These are phyloP conservation scores for Scutellaria barbata DNA, from an alignment of 257 asterid genomes.

Conservation along the genomic window DNA sequence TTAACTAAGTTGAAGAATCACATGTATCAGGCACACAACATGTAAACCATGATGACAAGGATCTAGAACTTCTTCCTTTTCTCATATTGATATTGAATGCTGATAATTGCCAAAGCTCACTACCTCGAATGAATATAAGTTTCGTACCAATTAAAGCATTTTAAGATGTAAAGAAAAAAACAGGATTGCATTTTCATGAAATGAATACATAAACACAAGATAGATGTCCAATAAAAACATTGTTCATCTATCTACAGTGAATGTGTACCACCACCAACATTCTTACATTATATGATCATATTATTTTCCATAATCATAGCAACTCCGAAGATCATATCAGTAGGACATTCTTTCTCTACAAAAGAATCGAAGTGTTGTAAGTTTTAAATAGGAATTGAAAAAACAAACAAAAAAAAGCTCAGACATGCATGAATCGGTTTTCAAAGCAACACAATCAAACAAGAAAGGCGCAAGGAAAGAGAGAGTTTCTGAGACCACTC, in stretches of 20 bases:
- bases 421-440: background rate
- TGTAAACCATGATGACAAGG: background rate
- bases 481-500: background rate
- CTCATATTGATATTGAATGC: background rate
- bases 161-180: background rate
- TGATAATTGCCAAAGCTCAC: background rate
- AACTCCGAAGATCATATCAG: too few relatives aligned
- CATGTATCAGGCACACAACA: background rate
- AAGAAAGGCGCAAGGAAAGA: background rate
- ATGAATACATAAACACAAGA: background rate
- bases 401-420: background rate
- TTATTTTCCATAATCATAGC: background rate
- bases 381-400: background rate
- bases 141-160: background rate
- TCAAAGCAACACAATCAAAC: background rate
- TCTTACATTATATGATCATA: background rate
- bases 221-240: background rate
- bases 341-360: too few relatives aligned
- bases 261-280: background rate
- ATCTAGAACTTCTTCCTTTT: slow-evolving; percentile 1
- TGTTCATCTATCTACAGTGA: background rate
- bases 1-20: background rate
- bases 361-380: background rate
- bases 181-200: background rate
- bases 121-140: background rate